These are phyloP conservation scores for Phytopythium ostracodes DNA, from an alignment of 352 stramenopile genomes.

Conservation along the genomic window DNA sequence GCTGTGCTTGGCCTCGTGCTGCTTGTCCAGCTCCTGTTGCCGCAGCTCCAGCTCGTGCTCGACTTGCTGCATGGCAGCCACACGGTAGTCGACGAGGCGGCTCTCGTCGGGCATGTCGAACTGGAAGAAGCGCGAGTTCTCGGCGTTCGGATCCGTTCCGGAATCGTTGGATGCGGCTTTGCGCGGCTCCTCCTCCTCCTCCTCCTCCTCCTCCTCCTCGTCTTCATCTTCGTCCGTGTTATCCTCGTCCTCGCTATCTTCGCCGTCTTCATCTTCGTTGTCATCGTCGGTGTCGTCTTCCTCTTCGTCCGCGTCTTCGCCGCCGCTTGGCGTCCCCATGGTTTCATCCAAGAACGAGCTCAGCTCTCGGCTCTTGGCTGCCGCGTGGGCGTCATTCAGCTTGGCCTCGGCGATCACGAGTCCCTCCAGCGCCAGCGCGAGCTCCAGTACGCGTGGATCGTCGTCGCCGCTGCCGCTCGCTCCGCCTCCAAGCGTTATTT, in stretches of 20 bases:
- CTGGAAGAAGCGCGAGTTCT: constrained; percentile 32
- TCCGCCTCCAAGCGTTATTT: constrained; percentile 16
- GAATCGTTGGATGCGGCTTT: background rate
- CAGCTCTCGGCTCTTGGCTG: constrained; percentile 22
- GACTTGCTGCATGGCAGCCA: constrained; percentile 28
- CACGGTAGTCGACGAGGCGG: constrained; percentile 40
- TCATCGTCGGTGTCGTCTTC: constrained; percentile 11
- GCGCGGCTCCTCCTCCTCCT: constrained; percentile 12
- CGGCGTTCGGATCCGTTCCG: background rate
- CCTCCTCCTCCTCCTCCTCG: constrained; percentile 9
- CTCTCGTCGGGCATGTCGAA: constrained; percentile 42
- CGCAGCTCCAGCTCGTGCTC: constrained; percentile 33
- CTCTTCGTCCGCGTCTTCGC: constrained; percentile 13
- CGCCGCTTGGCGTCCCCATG: constrained; percentile 8
- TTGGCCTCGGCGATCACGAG: constrained; percentile 25
- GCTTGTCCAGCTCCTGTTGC: constrained; percentile 5
- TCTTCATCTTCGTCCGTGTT: constrained; percentile 11
- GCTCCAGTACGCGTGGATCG: constrained; percentile 39
- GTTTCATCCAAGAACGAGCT: constrained; percentile 11
- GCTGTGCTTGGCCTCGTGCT: constrained; percentile 2
- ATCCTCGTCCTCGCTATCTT: constrained; percentile 7
- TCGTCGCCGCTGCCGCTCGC: constrained; percentile 12
- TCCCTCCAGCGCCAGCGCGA: constrained; percentile 36
- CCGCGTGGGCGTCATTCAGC: constrained; percentile 16
- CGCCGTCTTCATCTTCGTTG: constrained; percentile 9